Base-by-base conservation (phyloP, 371 early-diverging fungal species). In the Lichtheimia corymbifera region DNA sequence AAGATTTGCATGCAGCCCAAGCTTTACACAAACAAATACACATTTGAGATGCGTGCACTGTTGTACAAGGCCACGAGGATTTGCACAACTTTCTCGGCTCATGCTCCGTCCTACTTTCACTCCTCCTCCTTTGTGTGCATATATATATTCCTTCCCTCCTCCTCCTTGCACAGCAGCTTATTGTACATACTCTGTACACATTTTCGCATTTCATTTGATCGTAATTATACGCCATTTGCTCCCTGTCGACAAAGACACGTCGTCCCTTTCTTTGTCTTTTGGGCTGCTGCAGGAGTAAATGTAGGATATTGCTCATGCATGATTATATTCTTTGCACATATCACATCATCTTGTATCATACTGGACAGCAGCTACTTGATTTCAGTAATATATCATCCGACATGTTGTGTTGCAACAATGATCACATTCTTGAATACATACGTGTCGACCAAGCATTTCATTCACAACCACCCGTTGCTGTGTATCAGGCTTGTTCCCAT, bases 1-100 rank as follows among this genome's bases (percentile, higher is more conserved):
- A 35, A 35, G 35, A 35, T 35, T 35, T 35, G 35, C 35, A 35
- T 35, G 35, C 35, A 35, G 35, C 35, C 11, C 0, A 35, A 35
- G 11, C 35, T 35, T 35, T 11, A 35, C 35, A 35, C 35, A 35
- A 35, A 35, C 35, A 35, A 35, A 35, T 35, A 35, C 35, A 35
- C 35, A 9, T 35, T 35, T 11, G 35, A 35, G 35, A 47, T 47
- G 18, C 47, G 22, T 47, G 47, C 47, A 22, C 47, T 47, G 47
- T 22, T 47, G 47, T 22, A 47, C 47, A 47, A 18, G 47, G 47
- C 18, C 47, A 47, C 22, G 47, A 47, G 47, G 47, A 18, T 47
- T 22, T 47, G 47, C 47, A 47, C 47, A 17, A 18, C 47, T 47
- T n/a, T 22, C 22, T 22, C 47, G 22, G 22, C 47, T 22, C 47